Percentiles rank a stretch among this genome's conserved stretches.
Conservation (phyloP, 345 rosid species). For the Brassica incana region DNA sequence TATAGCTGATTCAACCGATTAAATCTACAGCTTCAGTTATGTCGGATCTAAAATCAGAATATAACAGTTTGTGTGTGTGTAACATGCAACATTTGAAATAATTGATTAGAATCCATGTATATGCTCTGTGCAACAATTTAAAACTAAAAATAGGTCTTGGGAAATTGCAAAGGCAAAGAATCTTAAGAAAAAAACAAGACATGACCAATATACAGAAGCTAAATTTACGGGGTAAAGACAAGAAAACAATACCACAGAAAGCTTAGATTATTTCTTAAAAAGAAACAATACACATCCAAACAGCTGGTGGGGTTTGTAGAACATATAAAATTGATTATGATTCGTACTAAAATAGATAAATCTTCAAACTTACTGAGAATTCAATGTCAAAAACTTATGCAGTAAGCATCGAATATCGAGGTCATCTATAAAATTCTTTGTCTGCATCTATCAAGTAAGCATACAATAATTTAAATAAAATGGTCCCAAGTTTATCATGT, state of each 20-base stretch:
- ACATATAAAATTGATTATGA: background rate
- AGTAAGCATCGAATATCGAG: background rate
- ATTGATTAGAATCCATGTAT: background rate
- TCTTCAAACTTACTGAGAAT: background rate
- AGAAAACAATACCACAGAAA: conserved; percentile 14
- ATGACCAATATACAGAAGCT: background rate
- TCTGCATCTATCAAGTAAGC: background rate
- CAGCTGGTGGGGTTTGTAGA: conserved; percentile 13
- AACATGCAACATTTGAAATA: background rate
- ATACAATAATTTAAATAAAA: background rate
- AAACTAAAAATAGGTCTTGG: background rate
- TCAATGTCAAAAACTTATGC: background rate
- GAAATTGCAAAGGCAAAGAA: conserved; percentile 7
- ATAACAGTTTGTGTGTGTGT: background rate
- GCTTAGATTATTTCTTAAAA: conserved; percentile 18
- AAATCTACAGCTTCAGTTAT: conserved; percentile 15
- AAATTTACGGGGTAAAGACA: conserved; percentile 18
- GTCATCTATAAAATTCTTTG: background rate
- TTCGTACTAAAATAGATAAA: background rate
- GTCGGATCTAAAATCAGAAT: conserved; percentile 10
- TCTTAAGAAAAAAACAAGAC: conserved; percentile 9
- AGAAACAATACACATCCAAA: conserved; percentile 5
- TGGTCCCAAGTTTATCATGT: conserved; percentile 21
- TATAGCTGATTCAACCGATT: conserved; percentile 16
- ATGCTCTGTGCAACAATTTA: background rate